Conservation (phyloP, 805 yeast genomes). For the Phaffomyces thermotolerans region DNA sequence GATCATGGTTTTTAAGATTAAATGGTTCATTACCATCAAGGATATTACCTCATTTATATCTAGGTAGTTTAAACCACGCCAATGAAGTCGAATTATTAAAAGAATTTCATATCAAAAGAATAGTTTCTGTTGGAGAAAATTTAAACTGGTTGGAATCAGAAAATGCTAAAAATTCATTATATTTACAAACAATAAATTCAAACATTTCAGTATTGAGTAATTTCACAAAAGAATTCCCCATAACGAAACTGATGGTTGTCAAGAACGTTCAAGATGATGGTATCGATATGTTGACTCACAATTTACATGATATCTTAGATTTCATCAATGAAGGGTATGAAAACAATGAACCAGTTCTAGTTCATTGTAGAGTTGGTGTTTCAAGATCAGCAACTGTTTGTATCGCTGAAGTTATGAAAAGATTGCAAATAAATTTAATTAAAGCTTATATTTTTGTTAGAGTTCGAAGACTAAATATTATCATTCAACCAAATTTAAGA, state of each 20-base stretch:
- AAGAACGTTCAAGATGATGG: constrained; percentile 87
- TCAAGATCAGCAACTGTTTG: constrained; percentile 93
- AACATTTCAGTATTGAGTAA: constrained; percentile 15
- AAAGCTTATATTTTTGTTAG: constrained; percentile 84
- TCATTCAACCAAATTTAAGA: constrained; percentile 88
- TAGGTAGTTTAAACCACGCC: constrained; percentile 84
- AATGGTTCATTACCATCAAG: constrained; percentile 78
- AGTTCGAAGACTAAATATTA: constrained; percentile 81
- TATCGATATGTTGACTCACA: constrained; percentile 60
- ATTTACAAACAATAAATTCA: constrained; percentile 13
- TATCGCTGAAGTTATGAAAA: constrained; percentile 88
- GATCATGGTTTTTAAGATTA: constrained; percentile 24
- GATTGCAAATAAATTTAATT: constrained; percentile 59
- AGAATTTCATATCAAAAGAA: constrained; percentile 59
- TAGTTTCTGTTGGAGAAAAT: constrained; percentile 83
- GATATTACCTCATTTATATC: constrained; percentile 72
- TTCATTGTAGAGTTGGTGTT: constrained; percentile 95
- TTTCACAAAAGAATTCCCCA: constrained; percentile 13
- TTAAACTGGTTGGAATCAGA: constrained; percentile 49
- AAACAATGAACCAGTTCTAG: constrained; percentile 48
- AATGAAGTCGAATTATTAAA: constrained; percentile 55
- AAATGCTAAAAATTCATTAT: not conserved
- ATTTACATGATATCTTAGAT: constrained; percentile 55
- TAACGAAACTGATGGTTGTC: constrained; percentile 42
- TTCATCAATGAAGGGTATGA: constrained; percentile 53